Conservation (phyloP, 805 yeast genomes). For the Candida boidinii region DNA sequence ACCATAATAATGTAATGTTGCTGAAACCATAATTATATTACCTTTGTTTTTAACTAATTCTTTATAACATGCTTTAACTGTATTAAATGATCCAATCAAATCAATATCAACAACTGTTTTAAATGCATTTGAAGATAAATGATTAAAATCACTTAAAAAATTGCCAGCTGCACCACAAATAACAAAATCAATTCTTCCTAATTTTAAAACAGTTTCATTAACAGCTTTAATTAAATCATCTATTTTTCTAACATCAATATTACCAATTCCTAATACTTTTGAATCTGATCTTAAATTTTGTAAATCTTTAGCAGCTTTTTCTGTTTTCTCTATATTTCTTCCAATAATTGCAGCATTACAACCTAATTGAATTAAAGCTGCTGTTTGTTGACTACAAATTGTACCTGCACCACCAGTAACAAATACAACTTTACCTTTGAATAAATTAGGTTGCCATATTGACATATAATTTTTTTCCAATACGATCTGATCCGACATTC, state of each 20-base stretch:
- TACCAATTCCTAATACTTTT: slow-evolving; percentile 62
- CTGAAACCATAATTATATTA: slow-evolving; percentile 66
- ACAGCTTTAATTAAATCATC: slow-evolving; percentile 56
- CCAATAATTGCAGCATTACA: slow-evolving; percentile 86
- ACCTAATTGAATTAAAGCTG: slow-evolving; percentile 75
- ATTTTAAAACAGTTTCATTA: slow-evolving; percentile 48
- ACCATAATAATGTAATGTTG: slow-evolving; percentile 86
- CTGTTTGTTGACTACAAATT: slow-evolving; percentile 86
- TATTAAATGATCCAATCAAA: slow-evolving; percentile 80
- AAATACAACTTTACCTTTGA: slow-evolving; percentile 78
- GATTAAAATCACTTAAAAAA: slow-evolving; percentile 72
- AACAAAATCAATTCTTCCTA: slow-evolving; percentile 79
- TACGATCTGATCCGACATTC: no score
- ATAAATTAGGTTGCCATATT: slow-evolving; percentile 51
- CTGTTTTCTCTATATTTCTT: slow-evolving; percentile 60
- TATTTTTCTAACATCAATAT: slow-evolving; percentile 72
- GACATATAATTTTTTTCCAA: no score
- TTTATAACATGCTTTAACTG: slow-evolving; percentile 72
- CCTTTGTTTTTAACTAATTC: slow-evolving; percentile 65
- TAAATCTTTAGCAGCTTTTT: slow-evolving; percentile 59
- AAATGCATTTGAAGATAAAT: slow-evolving; percentile 78
- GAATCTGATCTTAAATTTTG: slow-evolving; percentile 46
- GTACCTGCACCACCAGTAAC: slow-evolving; percentile 97
- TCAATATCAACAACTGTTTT: slow-evolving; percentile 83
- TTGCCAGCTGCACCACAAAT: slow-evolving; percentile 97